Conservation (phyloP, 2,329 filamentous ascomycete species). For the Fulvia fulva region DNA sequence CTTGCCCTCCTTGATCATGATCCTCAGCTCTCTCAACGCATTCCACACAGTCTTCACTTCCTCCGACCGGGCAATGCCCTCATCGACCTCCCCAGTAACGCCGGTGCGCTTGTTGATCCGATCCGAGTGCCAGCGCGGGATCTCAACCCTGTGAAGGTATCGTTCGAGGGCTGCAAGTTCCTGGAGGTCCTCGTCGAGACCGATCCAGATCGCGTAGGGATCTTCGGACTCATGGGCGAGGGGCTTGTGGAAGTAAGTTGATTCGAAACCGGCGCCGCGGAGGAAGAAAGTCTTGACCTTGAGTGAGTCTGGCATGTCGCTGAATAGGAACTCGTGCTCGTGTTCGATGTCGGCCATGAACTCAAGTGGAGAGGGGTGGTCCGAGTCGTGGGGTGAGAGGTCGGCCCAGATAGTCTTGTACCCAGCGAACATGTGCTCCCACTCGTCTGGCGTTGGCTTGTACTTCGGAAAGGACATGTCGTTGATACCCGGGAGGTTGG, state of each 20-base stretch:
- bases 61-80: not conserved
- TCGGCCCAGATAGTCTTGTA: not conserved
- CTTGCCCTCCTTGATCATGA: not conserved
- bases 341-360: not conserved
- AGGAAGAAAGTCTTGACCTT: not conserved
- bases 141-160: not conserved
- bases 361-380: not conserved
- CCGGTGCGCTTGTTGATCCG: not conserved
- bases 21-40: not conserved
- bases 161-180: not conserved
- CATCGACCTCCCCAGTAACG: not conserved
- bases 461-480: not conserved
- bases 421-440: not conserved
- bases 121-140: not conserved
- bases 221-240: not conserved
- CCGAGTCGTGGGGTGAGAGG: not conserved
- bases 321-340: not conserved
- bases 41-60: not conserved
- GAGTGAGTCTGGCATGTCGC: not conserved
- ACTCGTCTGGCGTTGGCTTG: not conserved
- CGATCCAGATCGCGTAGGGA: not conserved
- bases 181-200: not conserved
- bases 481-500: not conserved
- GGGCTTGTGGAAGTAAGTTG: not conserved
- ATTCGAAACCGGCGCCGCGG: not conserved